Percentiles rank a stretch among this genome's conserved stretches.
Conservation (phyloP, 805 yeast genomes). For the Danielozyma ontarioensis region DNA sequence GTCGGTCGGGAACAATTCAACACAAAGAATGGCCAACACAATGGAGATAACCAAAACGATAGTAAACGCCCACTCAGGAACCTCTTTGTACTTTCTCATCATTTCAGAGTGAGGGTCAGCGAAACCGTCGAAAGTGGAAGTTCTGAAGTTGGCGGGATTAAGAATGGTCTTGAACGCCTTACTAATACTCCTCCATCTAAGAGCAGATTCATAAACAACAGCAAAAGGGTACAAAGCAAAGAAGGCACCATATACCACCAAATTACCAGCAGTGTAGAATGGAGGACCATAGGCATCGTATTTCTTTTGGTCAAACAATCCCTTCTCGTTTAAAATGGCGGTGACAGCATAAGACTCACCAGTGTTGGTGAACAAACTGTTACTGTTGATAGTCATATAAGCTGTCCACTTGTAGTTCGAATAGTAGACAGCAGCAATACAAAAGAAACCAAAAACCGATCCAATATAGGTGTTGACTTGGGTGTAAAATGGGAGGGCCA, state of each 20-base stretch:
- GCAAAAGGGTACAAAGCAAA: conserved; percentile 24
- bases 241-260: conserved; percentile 22
- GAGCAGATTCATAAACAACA: conserved; percentile 6
- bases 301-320: conserved; percentile 13
- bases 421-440: conserved; percentile 23
- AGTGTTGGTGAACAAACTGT: conserved; percentile 18
- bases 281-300: conserved; percentile 24
- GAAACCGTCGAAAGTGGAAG: conserved; percentile 10
- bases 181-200: conserved; percentile 3
- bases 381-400: conserved; percentile 21
- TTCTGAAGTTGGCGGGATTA: conserved; percentile 8
- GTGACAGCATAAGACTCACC: conserved; percentile 17
- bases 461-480: conserved; percentile 11
- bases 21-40: conserved; percentile 12
- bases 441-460: conserved; percentile 13
- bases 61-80: conserved; percentile 30
- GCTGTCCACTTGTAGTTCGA: conserved; percentile 24
- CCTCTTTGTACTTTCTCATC: conserved; percentile 31
- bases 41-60: conserved; percentile 21
- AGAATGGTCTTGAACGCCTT: neutral
- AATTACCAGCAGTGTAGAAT: conserved; percentile 23
- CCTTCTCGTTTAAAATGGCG: conserved; percentile 7
- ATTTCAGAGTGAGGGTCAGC: conserved; percentile 24
- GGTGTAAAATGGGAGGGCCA: conserved; percentile 4
- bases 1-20: conserved; percentile 6